Percentiles rank a stretch among this genome's conserved stretches.
Conservation (phyloP, 495 filamentous ascomycete genomes). For the Xylaria scruposa region DNA sequence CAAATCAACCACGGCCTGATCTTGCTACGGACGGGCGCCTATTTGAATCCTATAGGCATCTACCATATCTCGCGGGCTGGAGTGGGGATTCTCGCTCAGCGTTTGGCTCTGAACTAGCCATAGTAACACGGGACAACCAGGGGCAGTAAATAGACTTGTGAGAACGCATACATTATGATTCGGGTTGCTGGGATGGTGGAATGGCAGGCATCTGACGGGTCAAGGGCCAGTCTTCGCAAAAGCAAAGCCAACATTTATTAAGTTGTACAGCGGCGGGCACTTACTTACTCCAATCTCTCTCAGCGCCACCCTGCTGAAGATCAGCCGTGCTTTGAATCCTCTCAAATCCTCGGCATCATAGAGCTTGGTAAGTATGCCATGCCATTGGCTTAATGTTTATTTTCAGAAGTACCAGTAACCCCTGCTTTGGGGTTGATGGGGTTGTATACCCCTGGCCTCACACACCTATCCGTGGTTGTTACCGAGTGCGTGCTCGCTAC, state of each 20-base stretch:
- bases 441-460: neutral
- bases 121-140: conserved; percentile 2
- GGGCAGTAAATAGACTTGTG: neutral
- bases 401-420: conserved; percentile 19
- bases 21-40: neutral
- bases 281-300: conserved; percentile 14
- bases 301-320: conserved; percentile 22
- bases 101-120: neutral
- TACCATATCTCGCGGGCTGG: neutral
- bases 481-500: neutral
- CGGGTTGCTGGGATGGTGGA: neutral
- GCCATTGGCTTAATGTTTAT: conserved; percentile 14
- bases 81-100: conserved; percentile 17
- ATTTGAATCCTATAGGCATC: conserved; percentile 3
- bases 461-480: conserved; percentile 7
- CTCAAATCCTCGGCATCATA: conserved; percentile 1
- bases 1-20: neutral
- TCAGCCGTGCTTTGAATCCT: conserved; percentile 5
- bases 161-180: neutral
- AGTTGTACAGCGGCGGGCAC: neutral
- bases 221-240: conserved; percentile 17
- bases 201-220: neutral
- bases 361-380: conserved; percentile 2
- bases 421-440: neutral
- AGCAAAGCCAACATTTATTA: conserved; percentile 1